Evolutionary conservation across 2,329 filamentous ascomycete species (phyloP).

Genomic region (Colletotrichum spaethianum): DNA sequence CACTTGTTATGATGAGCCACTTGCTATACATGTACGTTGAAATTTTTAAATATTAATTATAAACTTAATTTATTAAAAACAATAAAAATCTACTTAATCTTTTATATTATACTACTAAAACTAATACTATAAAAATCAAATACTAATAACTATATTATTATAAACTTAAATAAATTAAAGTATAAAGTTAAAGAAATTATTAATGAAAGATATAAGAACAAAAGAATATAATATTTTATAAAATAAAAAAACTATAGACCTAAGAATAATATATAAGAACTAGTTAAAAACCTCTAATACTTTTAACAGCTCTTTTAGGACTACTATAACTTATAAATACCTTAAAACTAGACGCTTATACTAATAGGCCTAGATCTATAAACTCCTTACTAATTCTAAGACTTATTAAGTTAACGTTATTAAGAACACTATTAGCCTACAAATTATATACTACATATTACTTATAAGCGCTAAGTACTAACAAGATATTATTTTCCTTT

Average conservation of each 20-base stretch:
- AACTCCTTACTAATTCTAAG: slow-evolving; percentile 2
- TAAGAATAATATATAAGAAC: too few relatives aligned
- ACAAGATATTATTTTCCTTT: neutral
- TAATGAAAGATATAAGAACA: too few relatives aligned
- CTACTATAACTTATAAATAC: neutral
- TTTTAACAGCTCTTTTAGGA: neutral
- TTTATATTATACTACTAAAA: too few relatives aligned
- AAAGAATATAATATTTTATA: too few relatives aligned
- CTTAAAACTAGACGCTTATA: neutral
- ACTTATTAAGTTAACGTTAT: neutral
- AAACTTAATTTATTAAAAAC: too few relatives aligned
- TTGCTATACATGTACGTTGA: too few relatives aligned
- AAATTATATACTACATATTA: neutral
- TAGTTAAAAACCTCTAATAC: neutral
- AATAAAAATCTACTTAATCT: too few relatives aligned
- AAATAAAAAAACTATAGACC: too few relatives aligned
- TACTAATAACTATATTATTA: too few relatives aligned
- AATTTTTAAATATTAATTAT: too few relatives aligned
- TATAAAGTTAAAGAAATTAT: neutral
- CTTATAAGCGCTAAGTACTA: neutral
- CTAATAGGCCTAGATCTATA: neutral
- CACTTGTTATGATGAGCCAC: too few relatives aligned
- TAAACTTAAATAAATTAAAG: neutral
- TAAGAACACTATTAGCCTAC: neutral
- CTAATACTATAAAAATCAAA: too few relatives aligned